phyloP scores from a whole-genome alignment of 805 yeast species.

The Kazachstania taianensis region DNA sequence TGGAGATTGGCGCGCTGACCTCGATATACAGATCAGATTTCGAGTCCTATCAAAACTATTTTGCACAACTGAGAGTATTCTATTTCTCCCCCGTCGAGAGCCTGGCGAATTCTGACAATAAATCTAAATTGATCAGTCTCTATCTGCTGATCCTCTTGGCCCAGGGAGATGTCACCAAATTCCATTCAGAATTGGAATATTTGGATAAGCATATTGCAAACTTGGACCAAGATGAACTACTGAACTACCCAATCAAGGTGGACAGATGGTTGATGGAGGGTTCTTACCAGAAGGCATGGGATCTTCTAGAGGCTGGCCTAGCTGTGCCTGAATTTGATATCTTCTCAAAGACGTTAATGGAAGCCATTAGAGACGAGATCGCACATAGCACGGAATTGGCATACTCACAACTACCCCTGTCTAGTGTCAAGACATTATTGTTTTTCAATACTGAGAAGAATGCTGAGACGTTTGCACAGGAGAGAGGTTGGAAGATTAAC shows the following conservation, averaged over 20 bases:
- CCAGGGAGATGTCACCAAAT: conserved; percentile 74
- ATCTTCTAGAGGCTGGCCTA: conserved; percentile 38
- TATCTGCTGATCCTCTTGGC: conserved; percentile 69
- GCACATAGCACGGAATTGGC: conserved; percentile 75
- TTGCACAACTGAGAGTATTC: conserved; percentile 68
- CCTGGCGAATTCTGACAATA: conserved; percentile 43
- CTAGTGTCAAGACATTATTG: conserved; percentile 72
- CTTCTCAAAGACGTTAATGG: conserved; percentile 64
- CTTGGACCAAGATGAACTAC: conserved; percentile 54
- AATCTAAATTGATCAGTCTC: conserved; percentile 63
- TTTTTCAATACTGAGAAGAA: conserved; percentile 54
- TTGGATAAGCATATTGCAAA: conserved; percentile 40
- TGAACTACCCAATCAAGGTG: conserved; percentile 77
- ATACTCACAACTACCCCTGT: conserved; percentile 63
- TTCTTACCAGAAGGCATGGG: conserved; percentile 85
- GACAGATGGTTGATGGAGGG: conserved; percentile 97
- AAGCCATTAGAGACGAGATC: conserved; percentile 77
- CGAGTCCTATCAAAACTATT: conserved; percentile 57
- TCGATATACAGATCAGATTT: conserved; percentile 57
- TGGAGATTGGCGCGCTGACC: conserved; percentile 82
- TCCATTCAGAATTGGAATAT: conserved; percentile 81
- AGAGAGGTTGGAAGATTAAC: conserved; percentile 48
- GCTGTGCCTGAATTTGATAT: conserved; percentile 63
- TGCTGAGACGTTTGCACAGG: conserved; percentile 43
- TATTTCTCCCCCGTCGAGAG: conserved; percentile 37